phyloP scores from a whole-genome alignment of 2,329 filamentous ascomycete genomes.

The Cytospora piceicola region DNA sequence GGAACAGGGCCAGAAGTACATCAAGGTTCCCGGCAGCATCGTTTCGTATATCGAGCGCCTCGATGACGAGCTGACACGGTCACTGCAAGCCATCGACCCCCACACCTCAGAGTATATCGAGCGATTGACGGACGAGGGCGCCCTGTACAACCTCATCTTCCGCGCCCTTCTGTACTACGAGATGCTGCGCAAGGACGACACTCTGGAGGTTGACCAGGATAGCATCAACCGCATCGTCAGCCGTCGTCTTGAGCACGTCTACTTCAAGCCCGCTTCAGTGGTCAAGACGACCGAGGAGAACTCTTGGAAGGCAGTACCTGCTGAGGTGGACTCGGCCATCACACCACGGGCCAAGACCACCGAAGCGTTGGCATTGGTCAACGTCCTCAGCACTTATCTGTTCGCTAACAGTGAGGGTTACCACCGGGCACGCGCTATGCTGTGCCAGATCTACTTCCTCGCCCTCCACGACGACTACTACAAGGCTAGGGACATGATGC shows the following conservation, averaged over 20 bases:
- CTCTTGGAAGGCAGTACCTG: constrained; percentile 81
- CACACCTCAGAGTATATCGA: constrained; percentile 99
- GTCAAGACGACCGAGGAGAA: constrained; percentile 93
- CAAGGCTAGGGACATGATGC: constrained; percentile 96
- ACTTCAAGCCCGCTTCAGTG: constrained; percentile 97
- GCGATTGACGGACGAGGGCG: constrained; percentile 85
- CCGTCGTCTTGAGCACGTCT: constrained; percentile 93
- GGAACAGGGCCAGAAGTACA: constrained; percentile 73
- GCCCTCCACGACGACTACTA: constrained; percentile 98
- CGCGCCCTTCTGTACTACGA: constrained; percentile 89
- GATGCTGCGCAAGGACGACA: constrained; percentile 69
- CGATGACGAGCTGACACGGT: constrained; percentile 95
- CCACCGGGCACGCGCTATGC: constrained; percentile 92
- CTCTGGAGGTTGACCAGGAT: constrained; percentile 79
- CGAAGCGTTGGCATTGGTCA: constrained; percentile 77
- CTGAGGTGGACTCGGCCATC: constrained; percentile 73
- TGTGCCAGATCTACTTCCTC: constrained; percentile 98
- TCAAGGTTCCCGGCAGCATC: constrained; percentile 91
- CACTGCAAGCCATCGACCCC: constrained; percentile 96
- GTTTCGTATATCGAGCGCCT: constrained; percentile 94
- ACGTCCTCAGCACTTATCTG: constrained; percentile 90
- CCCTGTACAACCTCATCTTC: constrained; percentile 90
- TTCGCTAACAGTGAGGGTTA: constrained; percentile 95
- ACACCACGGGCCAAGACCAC: constrained; percentile 71
- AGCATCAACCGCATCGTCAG: constrained; percentile 91